Conservation (phyloP, 2,329 filamentous ascomycete species). For the Verticillium albo-atrum region DNA sequence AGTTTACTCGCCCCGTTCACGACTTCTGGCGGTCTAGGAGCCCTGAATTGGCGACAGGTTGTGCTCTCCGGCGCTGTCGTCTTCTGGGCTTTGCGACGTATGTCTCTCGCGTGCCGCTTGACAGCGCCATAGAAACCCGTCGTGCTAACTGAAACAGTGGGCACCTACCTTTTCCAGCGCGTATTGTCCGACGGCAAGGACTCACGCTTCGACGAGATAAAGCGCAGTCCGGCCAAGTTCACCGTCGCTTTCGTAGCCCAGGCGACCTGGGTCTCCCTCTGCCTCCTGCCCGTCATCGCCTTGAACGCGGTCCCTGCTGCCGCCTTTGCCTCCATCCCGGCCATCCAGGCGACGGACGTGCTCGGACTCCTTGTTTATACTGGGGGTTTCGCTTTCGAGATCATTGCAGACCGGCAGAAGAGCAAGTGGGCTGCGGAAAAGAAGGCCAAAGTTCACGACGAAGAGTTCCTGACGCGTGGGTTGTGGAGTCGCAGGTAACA, state of each 20-base stretch:
- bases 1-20: conserved; percentile 40
- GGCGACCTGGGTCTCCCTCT: conserved; percentile 65
- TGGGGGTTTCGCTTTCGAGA: conserved; percentile 56
- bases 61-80: conserved; percentile 31
- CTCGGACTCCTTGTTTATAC: conserved; percentile 54
- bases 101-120: conserved; percentile 15
- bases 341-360: conserved; percentile 46
- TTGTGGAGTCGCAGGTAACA: conserved; percentile 56
- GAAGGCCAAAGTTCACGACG: conserved; percentile 60
- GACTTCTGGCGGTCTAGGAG: conserved; percentile 31
- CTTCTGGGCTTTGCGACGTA: conserved; percentile 59
- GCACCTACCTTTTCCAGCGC: conserved; percentile 59
- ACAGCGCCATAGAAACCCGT: neutral
- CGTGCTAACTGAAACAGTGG: conserved; percentile 38
- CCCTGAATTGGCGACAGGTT: conserved; percentile 56
- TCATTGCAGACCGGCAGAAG: conserved; percentile 61
- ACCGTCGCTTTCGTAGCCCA: conserved; percentile 43
- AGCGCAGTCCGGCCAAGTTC: conserved; percentile 29
- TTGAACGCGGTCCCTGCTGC: conserved; percentile 57
- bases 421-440: conserved; percentile 55
- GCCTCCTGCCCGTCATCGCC: conserved; percentile 59
- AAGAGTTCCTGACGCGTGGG: conserved; percentile 61
- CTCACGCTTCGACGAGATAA: conserved; percentile 39
- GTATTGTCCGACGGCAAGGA: conserved; percentile 57
- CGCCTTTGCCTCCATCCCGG: conserved; percentile 43